These are phyloP conservation scores for Tylopilus intermedius DNA, from an alignment of 768 basidiomycete species.

Conservation along the genomic window DNA sequence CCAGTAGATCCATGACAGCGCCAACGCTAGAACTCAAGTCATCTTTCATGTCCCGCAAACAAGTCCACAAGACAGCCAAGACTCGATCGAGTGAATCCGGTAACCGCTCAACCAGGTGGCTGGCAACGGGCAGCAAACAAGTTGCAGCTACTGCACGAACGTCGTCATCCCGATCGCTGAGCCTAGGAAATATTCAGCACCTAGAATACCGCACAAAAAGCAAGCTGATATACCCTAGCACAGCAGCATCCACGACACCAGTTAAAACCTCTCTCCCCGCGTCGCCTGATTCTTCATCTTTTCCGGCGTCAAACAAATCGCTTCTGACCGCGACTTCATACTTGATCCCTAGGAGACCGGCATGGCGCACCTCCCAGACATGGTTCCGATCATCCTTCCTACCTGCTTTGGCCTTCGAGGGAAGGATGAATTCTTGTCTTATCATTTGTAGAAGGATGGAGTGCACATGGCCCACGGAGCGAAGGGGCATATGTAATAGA, in stretches of 20 bases:
- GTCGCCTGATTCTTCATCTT: conserved; percentile 33
- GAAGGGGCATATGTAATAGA: conserved; percentile 81
- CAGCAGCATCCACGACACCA: conserved; percentile 85
- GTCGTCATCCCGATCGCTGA: conserved; percentile 90
- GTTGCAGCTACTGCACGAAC: conserved; percentile 93
- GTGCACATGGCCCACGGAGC: conserved; percentile 76
- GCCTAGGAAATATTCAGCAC: conserved; percentile 39
- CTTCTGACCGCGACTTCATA: conserved; percentile 94
- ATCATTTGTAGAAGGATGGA: conserved; percentile 89
- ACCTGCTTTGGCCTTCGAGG: conserved; percentile 30
- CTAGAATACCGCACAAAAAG: neutral
- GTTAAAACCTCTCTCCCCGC: conserved; percentile 57
- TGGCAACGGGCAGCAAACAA: conserved; percentile 84
- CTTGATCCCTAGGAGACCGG: conserved; percentile 94
- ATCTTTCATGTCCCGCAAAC: conserved; percentile 89
- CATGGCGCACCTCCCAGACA: conserved; percentile 96
- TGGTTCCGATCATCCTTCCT: conserved; percentile 45
- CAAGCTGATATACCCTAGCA: conserved; percentile 62
- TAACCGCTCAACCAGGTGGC: conserved; percentile 70
- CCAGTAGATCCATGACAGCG: conserved; percentile 95
- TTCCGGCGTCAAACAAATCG: conserved; percentile 59
- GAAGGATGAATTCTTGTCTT: conserved; percentile 69
- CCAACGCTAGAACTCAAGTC: conserved; percentile 95
- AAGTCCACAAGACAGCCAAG: conserved; percentile 84
- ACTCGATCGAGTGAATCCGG: conserved; percentile 68